A percentile compares a stretch with the other conserved stretches of the same genome.
These are phyloP conservation scores for Flammula alnicola DNA, from an alignment of 1,284 basidiomycete genomes.

Conservation along the genomic window DNA sequence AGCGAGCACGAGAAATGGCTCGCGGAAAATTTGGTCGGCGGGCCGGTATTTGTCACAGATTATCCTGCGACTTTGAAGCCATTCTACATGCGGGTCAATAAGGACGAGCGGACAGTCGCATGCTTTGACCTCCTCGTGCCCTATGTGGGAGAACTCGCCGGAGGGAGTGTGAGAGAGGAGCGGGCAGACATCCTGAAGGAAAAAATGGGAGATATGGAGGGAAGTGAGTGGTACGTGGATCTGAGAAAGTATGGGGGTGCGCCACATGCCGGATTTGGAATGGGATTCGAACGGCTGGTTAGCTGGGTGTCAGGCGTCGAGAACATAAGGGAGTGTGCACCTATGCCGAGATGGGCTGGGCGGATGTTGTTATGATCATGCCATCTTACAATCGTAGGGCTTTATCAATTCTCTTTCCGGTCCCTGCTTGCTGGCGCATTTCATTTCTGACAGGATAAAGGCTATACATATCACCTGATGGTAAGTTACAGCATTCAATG, in stretches of 20 bases:
- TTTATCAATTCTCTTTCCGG: no score
- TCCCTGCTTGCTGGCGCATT: no score
- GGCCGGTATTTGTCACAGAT: slow-evolving; percentile 91
- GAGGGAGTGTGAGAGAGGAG: slow-evolving; percentile 92
- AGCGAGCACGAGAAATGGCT: slow-evolving; percentile 95
- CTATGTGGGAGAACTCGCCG: slow-evolving; percentile 86
- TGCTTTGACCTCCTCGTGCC: slow-evolving; percentile 97
- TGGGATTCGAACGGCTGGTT: slow-evolving; percentile 90
- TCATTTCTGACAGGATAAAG: no score
- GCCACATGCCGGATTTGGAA: slow-evolving; percentile 90
- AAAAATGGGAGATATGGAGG: slow-evolving; percentile 53
- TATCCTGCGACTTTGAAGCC: slow-evolving; percentile 88
- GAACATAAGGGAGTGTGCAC: slow-evolving; percentile 88
- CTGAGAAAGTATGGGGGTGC: slow-evolving; percentile 81
- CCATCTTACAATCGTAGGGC: no score
- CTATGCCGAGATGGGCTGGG: slow-evolving; percentile 90
- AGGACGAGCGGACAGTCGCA: slow-evolving; percentile 67
- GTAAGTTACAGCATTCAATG: no score
- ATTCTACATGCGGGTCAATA: slow-evolving; percentile 91
- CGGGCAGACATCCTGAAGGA: slow-evolving; percentile 59
- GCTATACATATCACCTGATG: no score
- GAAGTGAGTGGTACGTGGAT: slow-evolving; percentile 84
- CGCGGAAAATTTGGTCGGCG: slow-evolving; percentile 64
- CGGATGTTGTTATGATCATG: slow-evolving; percentile 63
- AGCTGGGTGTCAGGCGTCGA: slow-evolving; percentile 83